Evolutionary conservation across 768 basidiomycete genomes (phyloP).

Genomic region (Heimioporus sp.): DNA sequence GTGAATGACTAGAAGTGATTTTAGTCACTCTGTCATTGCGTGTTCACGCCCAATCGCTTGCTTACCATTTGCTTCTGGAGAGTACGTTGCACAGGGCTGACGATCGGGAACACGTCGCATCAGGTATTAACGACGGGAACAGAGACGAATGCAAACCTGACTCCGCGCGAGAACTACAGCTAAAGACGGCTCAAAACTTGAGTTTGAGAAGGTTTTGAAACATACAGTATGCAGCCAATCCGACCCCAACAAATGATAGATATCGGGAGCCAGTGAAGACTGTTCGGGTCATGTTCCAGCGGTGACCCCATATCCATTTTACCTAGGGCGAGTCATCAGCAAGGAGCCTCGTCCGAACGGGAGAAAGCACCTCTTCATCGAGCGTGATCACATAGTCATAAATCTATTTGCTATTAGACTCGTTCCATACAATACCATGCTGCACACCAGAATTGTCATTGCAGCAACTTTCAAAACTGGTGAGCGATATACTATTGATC

Average conservation of each 20-base stretch:
- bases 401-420: no score
- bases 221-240: background rate
- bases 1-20: background rate
- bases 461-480: no score
- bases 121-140: background rate
- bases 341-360: background rate
- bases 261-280: background rate
- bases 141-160: background rate
- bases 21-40: background rate
- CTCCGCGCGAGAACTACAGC: background rate
- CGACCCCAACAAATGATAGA: background rate
- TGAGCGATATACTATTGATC: no score
- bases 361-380: background rate
- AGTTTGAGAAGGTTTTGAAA: background rate
- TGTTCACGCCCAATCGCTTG: background rate
- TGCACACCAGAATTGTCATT: no score
- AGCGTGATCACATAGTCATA: background rate
- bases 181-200: background rate
- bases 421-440: no score
- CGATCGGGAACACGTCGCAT: background rate
- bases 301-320: background rate
- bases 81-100: background rate
- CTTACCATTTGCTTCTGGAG: background rate
- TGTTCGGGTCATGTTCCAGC: background rate
- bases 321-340: background rate